Evolutionary conservation across 345 rosid species (phyloP), one percentile per base, ranked within the genome.

Genomic region (Nasturtium officinale): DNA sequence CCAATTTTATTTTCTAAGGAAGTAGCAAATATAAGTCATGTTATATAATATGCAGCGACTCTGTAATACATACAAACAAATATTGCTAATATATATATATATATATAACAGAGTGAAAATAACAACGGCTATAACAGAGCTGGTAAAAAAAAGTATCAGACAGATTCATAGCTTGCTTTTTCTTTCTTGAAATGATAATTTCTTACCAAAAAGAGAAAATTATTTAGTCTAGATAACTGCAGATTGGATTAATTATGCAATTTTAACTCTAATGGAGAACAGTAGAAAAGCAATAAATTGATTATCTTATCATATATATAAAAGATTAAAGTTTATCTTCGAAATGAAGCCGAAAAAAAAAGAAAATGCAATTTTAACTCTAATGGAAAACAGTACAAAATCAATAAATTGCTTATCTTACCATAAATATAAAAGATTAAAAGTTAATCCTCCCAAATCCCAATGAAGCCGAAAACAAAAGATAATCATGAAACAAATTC

Each of bases 401-500:
- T n/a, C n/a, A n/a, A n/a, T n/a, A n/a, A n/a, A n/a, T n/a, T n/a
- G n/a, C n/a, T n/a, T n/a, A n/a, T n/a, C n/a, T n/a, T n/a, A n/a
- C n/a, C n/a, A n/a, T n/a, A n/a, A n/a, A n/a, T n/a, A n/a, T n/a
- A n/a, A n/a, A n/a, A n/a, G n/a, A n/a, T n/a, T n/a, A n/a, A n/a
- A n/a, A n/a, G n/a, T n/a, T n/a, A n/a, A n/a, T n/a, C n/a, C n/a
- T n/a, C n/a, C n/a, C n/a, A n/a, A n/a, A n/a, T n/a, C n/a, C n/a
- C n/a, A n/a, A n/a, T n/a, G n/a, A n/a, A n/a, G n/a, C n/a, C n/a
- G n/a, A n/a, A n/a, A n/a, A n/a, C n/a, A 74, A 67, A 75, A 75
- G 51, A 43, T 69, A 52, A 76, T 76, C 79, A 75, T 61, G n/a
- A 61, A 51, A 62, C 53, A 45, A 61, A 69, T 61, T 69, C 72